Evolutionary conservation across 176 grass and related monocot genomes (phyloP).

Genomic region (Oryza nivara): DNA sequence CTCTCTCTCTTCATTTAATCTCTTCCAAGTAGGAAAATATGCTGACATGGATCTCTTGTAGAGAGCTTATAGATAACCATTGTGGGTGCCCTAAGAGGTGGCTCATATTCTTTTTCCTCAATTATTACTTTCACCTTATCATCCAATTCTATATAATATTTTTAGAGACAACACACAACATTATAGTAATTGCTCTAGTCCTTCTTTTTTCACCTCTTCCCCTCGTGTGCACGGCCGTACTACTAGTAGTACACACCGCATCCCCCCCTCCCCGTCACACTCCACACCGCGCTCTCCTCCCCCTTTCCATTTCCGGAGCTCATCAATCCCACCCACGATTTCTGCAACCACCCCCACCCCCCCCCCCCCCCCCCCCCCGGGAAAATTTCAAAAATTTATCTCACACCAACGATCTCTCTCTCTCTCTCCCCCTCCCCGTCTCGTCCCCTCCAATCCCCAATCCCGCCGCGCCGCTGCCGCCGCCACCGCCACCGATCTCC

Average conservation of each 20-base stretch:
- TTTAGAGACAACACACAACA: no score
- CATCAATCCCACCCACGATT: slow-evolving; percentile 5
- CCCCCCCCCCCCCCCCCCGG: not conserved
- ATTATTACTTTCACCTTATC: no score
- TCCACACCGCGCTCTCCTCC: not conserved
- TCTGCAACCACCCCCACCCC: not conserved
- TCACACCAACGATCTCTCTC: slow-evolving; percentile 9
- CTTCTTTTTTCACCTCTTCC: not conserved
- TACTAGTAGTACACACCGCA: not conserved
- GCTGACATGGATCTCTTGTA: no score
- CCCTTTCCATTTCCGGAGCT: slow-evolving; percentile 24
- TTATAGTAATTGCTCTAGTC: no score
- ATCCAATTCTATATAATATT: no score
- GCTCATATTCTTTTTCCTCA: no score
- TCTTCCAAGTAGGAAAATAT: no score
- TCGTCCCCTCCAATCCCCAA: slow-evolving; percentile 6
- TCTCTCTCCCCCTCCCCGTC: not conserved
- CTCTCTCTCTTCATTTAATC: no score
- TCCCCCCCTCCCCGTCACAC: not conserved
- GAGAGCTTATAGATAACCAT: no score
- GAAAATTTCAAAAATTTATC: slow-evolving; percentile 33
- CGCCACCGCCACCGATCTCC: no score
- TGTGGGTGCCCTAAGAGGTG: no score
- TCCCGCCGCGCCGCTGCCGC: not conserved
- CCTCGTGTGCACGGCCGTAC: not conserved